Conservation (phyloP, 345 rosid species). For the Crucihimalaya himalaica region DNA sequence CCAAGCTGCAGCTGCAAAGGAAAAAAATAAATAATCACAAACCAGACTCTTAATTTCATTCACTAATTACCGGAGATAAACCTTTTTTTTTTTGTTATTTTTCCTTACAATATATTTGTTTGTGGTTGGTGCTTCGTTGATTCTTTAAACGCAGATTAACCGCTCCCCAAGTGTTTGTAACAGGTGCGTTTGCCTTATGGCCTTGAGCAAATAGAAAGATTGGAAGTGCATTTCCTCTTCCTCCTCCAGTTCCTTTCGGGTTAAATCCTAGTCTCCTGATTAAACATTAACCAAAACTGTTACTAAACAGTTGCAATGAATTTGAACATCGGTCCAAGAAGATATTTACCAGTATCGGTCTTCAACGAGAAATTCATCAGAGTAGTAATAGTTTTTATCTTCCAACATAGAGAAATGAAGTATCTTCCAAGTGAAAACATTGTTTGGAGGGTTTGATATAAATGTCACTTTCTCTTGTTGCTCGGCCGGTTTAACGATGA, state of each 20-base stretch:
- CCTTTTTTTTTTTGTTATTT: neutral
- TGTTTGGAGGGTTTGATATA: slow-evolving; percentile 31
- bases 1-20: slow-evolving; percentile 39
- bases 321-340: neutral
- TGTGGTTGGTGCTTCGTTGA: slow-evolving; percentile 31
- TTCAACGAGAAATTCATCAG: slow-evolving; percentile 32
- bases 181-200: slow-evolving; percentile 21
- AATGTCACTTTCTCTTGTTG: slow-evolving; percentile 35
- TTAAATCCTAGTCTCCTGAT: slow-evolving; percentile 42
- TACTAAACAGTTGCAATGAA: neutral
- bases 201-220: slow-evolving; percentile 23
- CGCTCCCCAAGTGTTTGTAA: slow-evolving; percentile 36
- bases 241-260: slow-evolving; percentile 37
- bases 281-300: neutral
- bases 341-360: slow-evolving; percentile 40
- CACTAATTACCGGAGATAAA: too few species aligned
- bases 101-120: slow-evolving; percentile 29
- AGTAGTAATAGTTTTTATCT: slow-evolving; percentile 22
- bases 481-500: slow-evolving; percentile 9
- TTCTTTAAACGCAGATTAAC: slow-evolving; percentile 36
- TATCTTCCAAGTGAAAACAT: slow-evolving; percentile 39
- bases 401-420: slow-evolving; percentile 36
- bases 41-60: too few species aligned
- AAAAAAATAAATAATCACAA: neutral
- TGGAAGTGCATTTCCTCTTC: slow-evolving; percentile 31